Evolutionary conservation across 2,329 filamentous ascomycete genomes (phyloP).

Genomic region (Aspergillus sp.): DNA sequence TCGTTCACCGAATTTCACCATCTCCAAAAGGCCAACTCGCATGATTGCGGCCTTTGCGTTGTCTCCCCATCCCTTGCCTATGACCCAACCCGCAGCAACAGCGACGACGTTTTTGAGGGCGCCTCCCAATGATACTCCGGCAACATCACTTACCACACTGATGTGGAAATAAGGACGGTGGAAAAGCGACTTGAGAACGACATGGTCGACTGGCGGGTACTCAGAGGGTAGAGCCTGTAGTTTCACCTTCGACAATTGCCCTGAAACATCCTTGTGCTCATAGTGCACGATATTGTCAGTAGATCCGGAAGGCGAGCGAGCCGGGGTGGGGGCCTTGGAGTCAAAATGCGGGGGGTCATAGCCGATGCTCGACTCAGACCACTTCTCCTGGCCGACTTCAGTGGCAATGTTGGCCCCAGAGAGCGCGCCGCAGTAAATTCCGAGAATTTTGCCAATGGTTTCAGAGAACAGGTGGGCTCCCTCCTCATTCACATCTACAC

Average conservation of each 20-base stretch:
- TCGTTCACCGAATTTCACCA: constrained; percentile 91
- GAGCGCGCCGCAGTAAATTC: constrained; percentile 94
- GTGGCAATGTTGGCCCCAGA: constrained; percentile 95
- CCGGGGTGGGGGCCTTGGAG: constrained; percentile 69
- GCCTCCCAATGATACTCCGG: constrained; percentile 89
- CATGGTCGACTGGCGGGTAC: constrained; percentile 84
- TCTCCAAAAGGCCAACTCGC: constrained; percentile 92
- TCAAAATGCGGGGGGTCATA: constrained; percentile 92
- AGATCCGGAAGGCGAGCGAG: constrained; percentile 52
- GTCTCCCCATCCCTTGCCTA: constrained; percentile 94
- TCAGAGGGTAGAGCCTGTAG: constrained; percentile 75
- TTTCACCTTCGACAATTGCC: constrained; percentile 65
- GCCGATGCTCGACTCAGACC: constrained; percentile 93
- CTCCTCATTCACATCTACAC: constrained; percentile 85
- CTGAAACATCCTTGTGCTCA: constrained; percentile 68
- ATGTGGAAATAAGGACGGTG: constrained; percentile 98
- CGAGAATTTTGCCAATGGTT: constrained; percentile 84
- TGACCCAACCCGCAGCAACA: constrained; percentile 89
- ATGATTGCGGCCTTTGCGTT: constrained; percentile 99
- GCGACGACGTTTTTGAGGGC: constrained; percentile 97
- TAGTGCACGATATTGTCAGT: constrained; percentile 52
- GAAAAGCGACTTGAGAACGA: constrained; percentile 81
- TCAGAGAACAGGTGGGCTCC: constrained; percentile 90
- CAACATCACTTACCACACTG: constrained; percentile 90
- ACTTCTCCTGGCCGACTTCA: constrained; percentile 94